Base-by-base conservation (phyloP, 176 grass and related monocot genomes). In the Cocos nucifera region DNA sequence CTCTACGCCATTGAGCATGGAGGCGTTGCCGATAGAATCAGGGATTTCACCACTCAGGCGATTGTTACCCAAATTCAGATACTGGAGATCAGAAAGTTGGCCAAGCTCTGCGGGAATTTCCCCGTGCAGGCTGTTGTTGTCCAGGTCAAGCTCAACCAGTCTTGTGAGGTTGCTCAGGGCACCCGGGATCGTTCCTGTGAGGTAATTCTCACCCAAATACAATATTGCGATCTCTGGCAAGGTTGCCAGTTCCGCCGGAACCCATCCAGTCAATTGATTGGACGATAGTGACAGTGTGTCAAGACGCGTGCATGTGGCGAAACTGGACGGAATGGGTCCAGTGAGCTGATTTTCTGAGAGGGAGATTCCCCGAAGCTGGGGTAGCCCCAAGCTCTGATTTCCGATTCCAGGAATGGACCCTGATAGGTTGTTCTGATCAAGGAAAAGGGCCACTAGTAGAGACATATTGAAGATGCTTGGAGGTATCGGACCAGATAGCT, bases 241-340 rank as follows among this genome's bases (percentile, higher is more conserved):
- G 14, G 18, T 20, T 49, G 20, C 16, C 17, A 74, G 59, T 4
- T 74, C 61, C 2, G 29, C 25, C 56, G 71, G 60, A 64, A 65
- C 56, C 50, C 15, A 49, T 23, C 71, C 71, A 3, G 24, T 74
- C 20, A 74, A 74, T 15, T 64, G 48, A 60, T 74, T 74, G 49
- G 51, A 25, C 6, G 61, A 65, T 29, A 74, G 17, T 51, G 71
- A 74, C 19, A 74, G 17, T 1, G 65, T 19, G 1, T 73, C 15
- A 19, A 73, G 49, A 18, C 55, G 19, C 12, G 29, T 22, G 58
- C 70, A 73, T 53, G 12, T 59, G 51, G 22, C 4, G 20, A 74
- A 56, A 57, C 71, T 22, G 2, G 49, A 54, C 32, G 71, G 71
- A 21, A 74, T 53, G 24, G 17, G 3, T 1, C 71, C 71, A 25